Evolutionary conservation across 106 monocot species (phyloP).

Genomic region (Allium cepa): DNA sequence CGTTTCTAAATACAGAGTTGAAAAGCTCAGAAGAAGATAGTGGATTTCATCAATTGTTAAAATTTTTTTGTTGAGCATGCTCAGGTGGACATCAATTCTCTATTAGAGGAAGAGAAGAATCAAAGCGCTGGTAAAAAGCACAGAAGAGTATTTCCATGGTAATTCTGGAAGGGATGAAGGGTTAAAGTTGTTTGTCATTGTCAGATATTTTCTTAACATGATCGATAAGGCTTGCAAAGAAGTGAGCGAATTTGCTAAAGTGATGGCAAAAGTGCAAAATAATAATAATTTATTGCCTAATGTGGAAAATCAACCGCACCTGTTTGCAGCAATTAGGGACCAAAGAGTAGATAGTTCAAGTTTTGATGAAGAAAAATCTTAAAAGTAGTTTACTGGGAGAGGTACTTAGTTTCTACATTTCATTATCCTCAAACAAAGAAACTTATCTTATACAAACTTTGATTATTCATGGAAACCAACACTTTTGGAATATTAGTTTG

Average conservation of each 20-base stretch:
- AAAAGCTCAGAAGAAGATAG: conserved; percentile 35
- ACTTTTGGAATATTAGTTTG: no score
- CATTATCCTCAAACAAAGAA: no score
- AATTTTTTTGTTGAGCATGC: conserved; percentile 44
- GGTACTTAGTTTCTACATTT: no score
- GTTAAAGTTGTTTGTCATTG: conserved; percentile 36
- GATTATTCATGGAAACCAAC: no score
- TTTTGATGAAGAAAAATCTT: conserved; percentile 29
- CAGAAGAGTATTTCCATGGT: conserved; percentile 59
- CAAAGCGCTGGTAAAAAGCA: conserved; percentile 35
- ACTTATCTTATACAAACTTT: no score
- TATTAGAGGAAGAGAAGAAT: conserved; percentile 41
- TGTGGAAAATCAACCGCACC: conserved; percentile 8
- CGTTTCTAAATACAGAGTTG: conserved; percentile 39
- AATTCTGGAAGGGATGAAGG: conserved; percentile 57
- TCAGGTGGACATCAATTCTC: conserved; percentile 21
- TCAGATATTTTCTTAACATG: conserved; percentile 41
- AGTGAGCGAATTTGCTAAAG: conserved; percentile 16
- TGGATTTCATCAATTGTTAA: conserved; percentile 29
- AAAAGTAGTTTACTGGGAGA: background rate
- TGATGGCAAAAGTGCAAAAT: conserved; percentile 3
- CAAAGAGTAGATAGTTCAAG: conserved; percentile 20
- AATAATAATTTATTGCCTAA: conserved; percentile 10
- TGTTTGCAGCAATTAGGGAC: conserved; percentile 46
- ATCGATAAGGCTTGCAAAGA: conserved; percentile 41